Conservation (phyloP, 352 stramenopile species). For the Phytophthora multivora region DNA sequence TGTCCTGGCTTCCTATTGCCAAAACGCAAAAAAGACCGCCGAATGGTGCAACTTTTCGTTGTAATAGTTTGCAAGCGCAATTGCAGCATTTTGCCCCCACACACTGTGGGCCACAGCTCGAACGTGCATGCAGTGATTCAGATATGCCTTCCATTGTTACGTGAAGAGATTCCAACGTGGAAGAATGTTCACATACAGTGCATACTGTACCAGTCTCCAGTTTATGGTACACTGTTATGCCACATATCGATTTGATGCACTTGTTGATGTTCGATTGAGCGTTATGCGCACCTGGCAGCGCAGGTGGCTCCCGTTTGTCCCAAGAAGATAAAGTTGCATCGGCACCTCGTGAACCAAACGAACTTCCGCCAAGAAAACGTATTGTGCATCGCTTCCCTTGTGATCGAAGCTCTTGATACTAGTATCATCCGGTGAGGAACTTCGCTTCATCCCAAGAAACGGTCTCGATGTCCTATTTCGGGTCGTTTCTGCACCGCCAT, state of each 20-base stretch:
- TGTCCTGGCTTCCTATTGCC: slow-evolving; percentile 5
- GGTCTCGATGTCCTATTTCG: slow-evolving; percentile 2
- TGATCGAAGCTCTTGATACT: too few species aligned
- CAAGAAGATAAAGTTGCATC: neutral
- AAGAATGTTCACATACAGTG: neutral
- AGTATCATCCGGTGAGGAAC: neutral
- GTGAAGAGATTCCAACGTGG: slow-evolving; percentile 3
- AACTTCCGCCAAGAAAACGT: too few species aligned
- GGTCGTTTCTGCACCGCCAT: slow-evolving; percentile 13
- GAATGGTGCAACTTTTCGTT: neutral
- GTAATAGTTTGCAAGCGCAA: too few species aligned
- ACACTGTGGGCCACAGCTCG: too few species aligned
- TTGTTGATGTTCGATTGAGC: slow-evolving; percentile 1
- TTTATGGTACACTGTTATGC: neutral
- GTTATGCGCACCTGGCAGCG: neutral
- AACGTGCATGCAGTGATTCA: too few species aligned
- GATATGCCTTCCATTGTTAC: neutral
- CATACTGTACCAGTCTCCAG: neutral
- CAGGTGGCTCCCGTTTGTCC: slow-evolving; percentile 1
- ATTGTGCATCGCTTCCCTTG: too few species aligned
- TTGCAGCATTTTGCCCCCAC: too few species aligned
- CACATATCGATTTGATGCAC: slow-evolving; percentile 12
- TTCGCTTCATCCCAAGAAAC: too few species aligned
- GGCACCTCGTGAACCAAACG: neutral
- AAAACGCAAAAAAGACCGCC: neutral